Base-by-base conservation (phyloP, 164 flowering plant genomes). In the Tetrastigma voinierianum region DNA sequence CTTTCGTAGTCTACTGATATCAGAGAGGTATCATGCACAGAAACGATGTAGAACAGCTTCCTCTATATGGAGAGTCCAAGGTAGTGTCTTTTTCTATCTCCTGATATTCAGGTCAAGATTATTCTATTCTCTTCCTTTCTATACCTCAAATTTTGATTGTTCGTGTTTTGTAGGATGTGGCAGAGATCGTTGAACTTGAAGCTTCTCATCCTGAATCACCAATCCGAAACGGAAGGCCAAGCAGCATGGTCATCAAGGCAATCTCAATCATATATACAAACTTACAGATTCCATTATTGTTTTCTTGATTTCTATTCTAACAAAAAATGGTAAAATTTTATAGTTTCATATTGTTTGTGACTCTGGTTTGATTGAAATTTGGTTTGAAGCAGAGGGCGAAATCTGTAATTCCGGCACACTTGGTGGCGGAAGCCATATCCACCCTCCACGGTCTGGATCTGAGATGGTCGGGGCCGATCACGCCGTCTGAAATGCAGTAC, bases 401-500 rank as follows among this genome's bases (percentile, higher is more conserved):
- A 40, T 59, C 78, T 2, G 75, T 85, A 67, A 83, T 85, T 70
- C 89, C 89, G 16, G 85, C 87, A 10, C 87, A 85, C 61, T 55
- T 83, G 61, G 75, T 85, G 44, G 89, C 87, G 1, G 87, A 85
- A 75, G 89, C 89, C 60, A 85, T 85, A 63, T 85, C 89, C 43
- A 81, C 82, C 17, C 67, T 69, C 13, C 59, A 49, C 15, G 72
- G 72, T 23, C 23, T 64, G 23, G 73, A 64, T 64, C 78, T 78
- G 15, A 75, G 89, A 62, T 85, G 89, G 89, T 83, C 87, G 10
- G 87, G 89, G 16, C 89, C 87, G 18, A 85, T 85, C 51, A 85
- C 89, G 13, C 87, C 80, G 10, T 71, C 17, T 13, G 89, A 85
- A 70, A 85, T 71, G 87, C 79, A 79, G 63, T 85, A 81, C 44